A percentile compares a stretch with the other conserved stretches of the same genome.
These are phyloP conservation scores for Edaphochlamys debaryana DNA, from an alignment of 139 green algal genomes.

Conservation along the genomic window DNA sequence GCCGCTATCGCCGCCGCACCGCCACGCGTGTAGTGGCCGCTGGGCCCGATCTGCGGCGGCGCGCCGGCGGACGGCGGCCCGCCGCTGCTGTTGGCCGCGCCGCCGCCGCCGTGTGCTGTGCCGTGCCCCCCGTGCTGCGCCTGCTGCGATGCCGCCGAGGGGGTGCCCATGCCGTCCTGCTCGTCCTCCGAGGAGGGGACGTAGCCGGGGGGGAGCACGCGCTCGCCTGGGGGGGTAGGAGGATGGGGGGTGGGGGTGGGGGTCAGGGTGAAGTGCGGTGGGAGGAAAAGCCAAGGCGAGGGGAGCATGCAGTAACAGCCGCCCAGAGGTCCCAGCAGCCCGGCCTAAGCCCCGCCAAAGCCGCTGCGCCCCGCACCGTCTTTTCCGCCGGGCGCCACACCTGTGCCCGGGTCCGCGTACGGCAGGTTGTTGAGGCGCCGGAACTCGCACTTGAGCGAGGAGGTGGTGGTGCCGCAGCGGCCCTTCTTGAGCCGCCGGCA, in stretches of 20 bases:
- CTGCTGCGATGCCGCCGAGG: no score
- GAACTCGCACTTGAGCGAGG: conserved; percentile 37
- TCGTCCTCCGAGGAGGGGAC: conserved; percentile 5
- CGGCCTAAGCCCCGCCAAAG: no score
- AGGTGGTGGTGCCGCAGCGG: conserved; percentile 39
- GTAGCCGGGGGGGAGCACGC: conserved; percentile 19
- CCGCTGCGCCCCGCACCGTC: not conserved
- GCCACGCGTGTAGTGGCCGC: not conserved
- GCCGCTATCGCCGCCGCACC: no score
- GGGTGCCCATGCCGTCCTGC: not conserved
- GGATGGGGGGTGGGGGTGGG: not conserved
- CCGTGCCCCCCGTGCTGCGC: no score
- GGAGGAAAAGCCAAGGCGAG: no score
- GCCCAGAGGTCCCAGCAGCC: no score
- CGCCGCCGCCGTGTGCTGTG: no score
- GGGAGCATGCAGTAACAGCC: no score
- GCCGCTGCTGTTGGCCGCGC: no score
- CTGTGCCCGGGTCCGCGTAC: conserved; percentile 23
- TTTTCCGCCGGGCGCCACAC: not conserved
- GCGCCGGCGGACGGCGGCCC: no score
- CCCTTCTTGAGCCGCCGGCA: conserved; percentile 46
- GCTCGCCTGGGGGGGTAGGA: not conserved
- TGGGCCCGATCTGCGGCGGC: no score
- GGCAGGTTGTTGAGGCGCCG: conserved; percentile 38
- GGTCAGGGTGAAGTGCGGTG: no score